Conservation (phyloP, 176 grass and related monocot species). For the Raddia guianensis region DNA sequence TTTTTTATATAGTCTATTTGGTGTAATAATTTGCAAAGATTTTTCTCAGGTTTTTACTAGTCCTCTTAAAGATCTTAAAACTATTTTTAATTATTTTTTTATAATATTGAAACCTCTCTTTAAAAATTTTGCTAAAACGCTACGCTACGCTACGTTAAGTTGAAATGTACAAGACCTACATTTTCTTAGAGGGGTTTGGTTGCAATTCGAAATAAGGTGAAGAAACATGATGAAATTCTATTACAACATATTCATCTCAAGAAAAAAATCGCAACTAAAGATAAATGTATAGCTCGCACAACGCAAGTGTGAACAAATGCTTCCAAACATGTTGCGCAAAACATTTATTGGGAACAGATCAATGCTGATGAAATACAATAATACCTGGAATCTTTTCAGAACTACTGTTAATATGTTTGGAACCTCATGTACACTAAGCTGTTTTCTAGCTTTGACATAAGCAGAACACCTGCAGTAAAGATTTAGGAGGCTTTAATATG, state of each 20-base stretch:
- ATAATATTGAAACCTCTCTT: too few species aligned
- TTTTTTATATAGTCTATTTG: too few species aligned
- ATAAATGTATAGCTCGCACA: conserved; percentile 23
- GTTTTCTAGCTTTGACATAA: conserved; percentile 95
- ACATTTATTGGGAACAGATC: conserved; percentile 28
- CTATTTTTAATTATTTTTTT: too few species aligned
- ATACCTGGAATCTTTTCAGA: conserved; percentile 97
- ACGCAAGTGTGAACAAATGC: conserved; percentile 26
- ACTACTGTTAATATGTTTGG: conserved; percentile 98
- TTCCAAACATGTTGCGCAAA: conserved; percentile 31
- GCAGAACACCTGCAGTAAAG: conserved; percentile 70
- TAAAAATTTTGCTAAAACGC: too few species aligned
- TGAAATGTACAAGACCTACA: too few species aligned
- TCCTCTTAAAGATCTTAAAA: too few species aligned
- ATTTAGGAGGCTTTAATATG: conserved; percentile 37
- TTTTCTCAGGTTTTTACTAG: too few species aligned
- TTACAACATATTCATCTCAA: conserved; percentile 27
- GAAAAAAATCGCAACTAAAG: not conserved
- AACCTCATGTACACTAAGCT: conserved; percentile 94
- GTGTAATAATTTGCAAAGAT: too few species aligned
- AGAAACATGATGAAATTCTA: conserved; percentile 15
- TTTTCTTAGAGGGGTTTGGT: not conserved
- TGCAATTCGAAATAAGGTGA: conserved; percentile 17
- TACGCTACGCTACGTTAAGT: too few species aligned
- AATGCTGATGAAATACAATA: conserved; percentile 24